Percentiles rank a stretch among this genome's conserved stretches.
Evolutionary conservation across 345 rosid genomes (phyloP).

Genomic region (Euphorbia tirucalli): DNA sequence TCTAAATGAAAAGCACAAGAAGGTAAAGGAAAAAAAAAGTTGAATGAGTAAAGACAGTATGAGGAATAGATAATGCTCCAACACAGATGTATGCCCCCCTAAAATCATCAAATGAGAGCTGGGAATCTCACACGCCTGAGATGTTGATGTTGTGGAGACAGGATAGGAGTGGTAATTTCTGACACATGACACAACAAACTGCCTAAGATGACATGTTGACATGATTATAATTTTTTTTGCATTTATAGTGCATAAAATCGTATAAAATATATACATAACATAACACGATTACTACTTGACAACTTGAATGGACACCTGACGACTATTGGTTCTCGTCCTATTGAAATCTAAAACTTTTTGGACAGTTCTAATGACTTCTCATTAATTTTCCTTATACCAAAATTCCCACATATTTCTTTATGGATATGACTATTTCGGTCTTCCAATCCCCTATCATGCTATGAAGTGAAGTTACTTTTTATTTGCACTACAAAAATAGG

Average conservation of each 20-base stretch:
- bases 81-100: conserved; percentile 98
- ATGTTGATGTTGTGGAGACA: conserved; percentile 33
- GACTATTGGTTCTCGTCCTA: conserved; percentile 84
- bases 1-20: not conserved
- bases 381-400: not conserved
- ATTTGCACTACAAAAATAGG: too few relatives aligned
- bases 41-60: not conserved
- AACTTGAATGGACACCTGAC: conserved; percentile 4
- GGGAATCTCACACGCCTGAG: conserved; percentile 68
- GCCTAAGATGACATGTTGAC: not conserved
- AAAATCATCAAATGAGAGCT: conserved; percentile 76
- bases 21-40: conserved; percentile 7
- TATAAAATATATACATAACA: not conserved
- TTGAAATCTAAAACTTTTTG: not conserved
- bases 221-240: too few relatives aligned
- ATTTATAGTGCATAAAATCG: not conserved
- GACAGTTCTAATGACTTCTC: not conserved
- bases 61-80: conserved; percentile 18
- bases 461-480: not conserved
- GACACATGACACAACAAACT: too few relatives aligned
- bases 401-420: not conserved
- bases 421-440: not conserved
- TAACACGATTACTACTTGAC: not conserved
- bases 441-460: not conserved
- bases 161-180: too few relatives aligned